These are phyloP conservation scores for Castanea crenata DNA, from an alignment of 306 rosid species.

Conservation along the genomic window DNA sequence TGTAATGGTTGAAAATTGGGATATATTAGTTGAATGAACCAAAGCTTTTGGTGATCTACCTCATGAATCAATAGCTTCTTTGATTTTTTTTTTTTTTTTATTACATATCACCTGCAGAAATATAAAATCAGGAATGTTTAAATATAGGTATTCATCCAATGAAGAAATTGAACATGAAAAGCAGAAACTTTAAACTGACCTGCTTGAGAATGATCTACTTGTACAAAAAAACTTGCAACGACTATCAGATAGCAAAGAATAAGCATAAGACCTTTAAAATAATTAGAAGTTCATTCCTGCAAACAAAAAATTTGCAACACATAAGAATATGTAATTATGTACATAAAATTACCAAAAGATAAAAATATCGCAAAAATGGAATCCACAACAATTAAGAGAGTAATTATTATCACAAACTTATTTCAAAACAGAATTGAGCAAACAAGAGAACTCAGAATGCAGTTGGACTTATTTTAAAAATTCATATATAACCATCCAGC, in stretches of 20 bases:
- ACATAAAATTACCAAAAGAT: background rate
- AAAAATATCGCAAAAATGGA: background rate
- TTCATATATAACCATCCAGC: background rate
- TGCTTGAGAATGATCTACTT: slow-evolving; percentile 32
- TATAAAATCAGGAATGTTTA: background rate
- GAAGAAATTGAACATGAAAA: background rate
- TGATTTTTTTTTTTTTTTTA: background rate
- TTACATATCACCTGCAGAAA: slow-evolving; percentile 9
- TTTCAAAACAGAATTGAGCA: background rate
- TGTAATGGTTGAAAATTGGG: background rate
- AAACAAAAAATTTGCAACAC: slow-evolving; percentile 20
- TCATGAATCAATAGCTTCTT: background rate
- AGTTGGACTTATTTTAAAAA: background rate
- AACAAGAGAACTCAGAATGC: background rate
- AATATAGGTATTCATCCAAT: background rate
- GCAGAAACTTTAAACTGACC: slow-evolving; percentile 11
- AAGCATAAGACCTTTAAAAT: slow-evolving; percentile 81
- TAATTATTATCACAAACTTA: background rate
- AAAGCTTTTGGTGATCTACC: slow-evolving; percentile 6
- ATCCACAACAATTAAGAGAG: background rate
- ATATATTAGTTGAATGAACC: background rate
- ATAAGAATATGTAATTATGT: background rate
- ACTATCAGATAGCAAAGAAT: slow-evolving; percentile 79
- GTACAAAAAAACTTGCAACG: slow-evolving; percentile 44
- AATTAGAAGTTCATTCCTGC: slow-evolving; percentile 79